Evolutionary conservation across 176 grass and related monocot genomes (phyloP).

Genomic region (Musa troglodytarum): DNA sequence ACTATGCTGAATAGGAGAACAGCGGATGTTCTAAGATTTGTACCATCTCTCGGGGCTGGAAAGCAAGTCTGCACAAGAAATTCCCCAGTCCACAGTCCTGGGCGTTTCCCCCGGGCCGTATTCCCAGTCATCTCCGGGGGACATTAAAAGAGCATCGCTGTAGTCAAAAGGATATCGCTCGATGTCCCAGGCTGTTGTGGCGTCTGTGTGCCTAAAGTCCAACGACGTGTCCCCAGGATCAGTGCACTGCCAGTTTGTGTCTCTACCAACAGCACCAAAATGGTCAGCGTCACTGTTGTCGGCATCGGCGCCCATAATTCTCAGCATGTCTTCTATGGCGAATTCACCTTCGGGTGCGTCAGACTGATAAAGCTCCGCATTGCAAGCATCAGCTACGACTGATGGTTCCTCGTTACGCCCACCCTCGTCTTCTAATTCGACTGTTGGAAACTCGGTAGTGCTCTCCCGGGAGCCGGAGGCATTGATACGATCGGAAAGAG

Average conservation of each 20-base stretch:
- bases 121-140: not conserved
- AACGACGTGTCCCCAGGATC: not conserved
- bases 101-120: not conserved
- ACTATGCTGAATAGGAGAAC: too few species aligned
- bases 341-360: slow-evolving; percentile 23
- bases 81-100: not conserved
- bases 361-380: not conserved
- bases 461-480: not conserved
- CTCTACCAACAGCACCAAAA: not conserved
- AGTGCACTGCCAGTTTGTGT: not conserved
- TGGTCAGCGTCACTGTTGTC: not conserved
- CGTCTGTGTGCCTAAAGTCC: not conserved
- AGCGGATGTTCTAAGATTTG: not conserved
- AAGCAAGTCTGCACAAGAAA: not conserved
- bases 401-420: not conserved
- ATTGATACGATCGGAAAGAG: not conserved
- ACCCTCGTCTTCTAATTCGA: too few species aligned
- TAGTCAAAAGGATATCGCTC: not conserved
- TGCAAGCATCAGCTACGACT: not conserved
- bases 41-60: not conserved
- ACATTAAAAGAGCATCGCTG: not conserved
- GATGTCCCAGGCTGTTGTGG: not conserved
- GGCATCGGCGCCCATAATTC: slow-evolving; percentile 40
- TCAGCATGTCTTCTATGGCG: slow-evolving; percentile 39
- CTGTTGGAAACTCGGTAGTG: too few species aligned